Base-by-base conservation (phyloP, 176 grass and related monocot species). In the Otatea glauca region DNA sequence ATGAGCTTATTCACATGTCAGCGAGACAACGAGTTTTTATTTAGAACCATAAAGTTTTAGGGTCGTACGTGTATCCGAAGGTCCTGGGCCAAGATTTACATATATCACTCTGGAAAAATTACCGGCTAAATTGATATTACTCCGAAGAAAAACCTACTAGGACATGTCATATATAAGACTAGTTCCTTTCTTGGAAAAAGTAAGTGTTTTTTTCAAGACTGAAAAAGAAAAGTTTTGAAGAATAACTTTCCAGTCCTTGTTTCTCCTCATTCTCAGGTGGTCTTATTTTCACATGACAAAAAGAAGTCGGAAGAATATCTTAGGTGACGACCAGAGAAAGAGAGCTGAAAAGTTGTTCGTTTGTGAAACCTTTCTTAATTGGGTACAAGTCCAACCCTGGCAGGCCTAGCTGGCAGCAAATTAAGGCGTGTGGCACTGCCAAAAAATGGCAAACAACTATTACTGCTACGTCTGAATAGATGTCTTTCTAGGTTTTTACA, bases 201-300 rank as follows among this genome's bases (percentile, higher is more conserved):
- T 18, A 73, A 9, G 2, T 3, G 2, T 8, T 4, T 59, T 56
- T 59, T 10, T 59, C 21, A 59, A 59, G 9, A 24, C 9, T 60
- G n/a, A 4, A 24, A 60, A 24, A 60, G 9, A 6, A 11, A 20
- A 6, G 5, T 12, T 20, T 50, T 13, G 29, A 11, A 55, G 9
- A 74, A n/a, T 3, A 5, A 37, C 3, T 12, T 75, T 37, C 17
- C 72, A 2, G 21, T 1, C 8, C 42, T 43, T 55, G 18, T 37
- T n/a, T 32, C 25, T 21, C 12, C 16, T 5, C 48, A 3, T 74
- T 34, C 71, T 35, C 47, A 53, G 47, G 27, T 74, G 17, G 48
- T 75, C 72, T 54, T 75, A 2, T 54, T 74, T 74, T 32, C 47
- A 74, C 71, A 54, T 54, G 71, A 68, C 37, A 41, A 11, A 37